These are phyloP conservation scores for Blastomyces silverae DNA, from an alignment of 2,329 filamentous ascomycete genomes.

Conservation along the genomic window DNA sequence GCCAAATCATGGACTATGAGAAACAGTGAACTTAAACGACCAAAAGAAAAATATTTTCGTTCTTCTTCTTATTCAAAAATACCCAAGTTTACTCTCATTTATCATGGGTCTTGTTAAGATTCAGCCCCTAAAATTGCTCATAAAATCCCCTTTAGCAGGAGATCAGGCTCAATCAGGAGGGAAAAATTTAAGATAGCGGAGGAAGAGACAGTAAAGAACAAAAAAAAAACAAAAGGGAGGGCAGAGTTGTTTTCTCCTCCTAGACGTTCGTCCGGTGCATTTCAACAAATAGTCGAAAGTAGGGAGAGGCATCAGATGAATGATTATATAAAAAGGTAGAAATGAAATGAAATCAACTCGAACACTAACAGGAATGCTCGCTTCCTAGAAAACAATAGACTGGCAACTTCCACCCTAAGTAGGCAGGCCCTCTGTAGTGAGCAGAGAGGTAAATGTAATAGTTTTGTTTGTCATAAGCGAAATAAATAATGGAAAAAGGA, in stretches of 20 bases:
- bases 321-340: background rate
- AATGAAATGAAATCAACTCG: background rate
- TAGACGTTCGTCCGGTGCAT: background rate
- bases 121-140: background rate
- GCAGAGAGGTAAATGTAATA: background rate
- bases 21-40: background rate
- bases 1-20: background rate
- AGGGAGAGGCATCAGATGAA: background rate
- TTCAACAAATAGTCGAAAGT: background rate
- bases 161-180: background rate
- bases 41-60: background rate
- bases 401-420: constrained; percentile 1
- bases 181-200: background rate
- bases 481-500: background rate
- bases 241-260: background rate
- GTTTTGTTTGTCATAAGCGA: background rate
- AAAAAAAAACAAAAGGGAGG: background rate
- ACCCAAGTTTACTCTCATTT: background rate
- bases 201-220: background rate
- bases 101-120: background rate
- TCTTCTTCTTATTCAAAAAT: background rate
- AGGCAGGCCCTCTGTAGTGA: background rate
- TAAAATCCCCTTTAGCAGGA: background rate
- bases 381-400: background rate
- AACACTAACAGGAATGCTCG: background rate